A percentile compares a stretch with the other conserved stretches of the same genome.
phyloP scores from a whole-genome alignment of 2,329 filamentous ascomycete genomes.

The Nannizziopsis arthrosporioides region DNA sequence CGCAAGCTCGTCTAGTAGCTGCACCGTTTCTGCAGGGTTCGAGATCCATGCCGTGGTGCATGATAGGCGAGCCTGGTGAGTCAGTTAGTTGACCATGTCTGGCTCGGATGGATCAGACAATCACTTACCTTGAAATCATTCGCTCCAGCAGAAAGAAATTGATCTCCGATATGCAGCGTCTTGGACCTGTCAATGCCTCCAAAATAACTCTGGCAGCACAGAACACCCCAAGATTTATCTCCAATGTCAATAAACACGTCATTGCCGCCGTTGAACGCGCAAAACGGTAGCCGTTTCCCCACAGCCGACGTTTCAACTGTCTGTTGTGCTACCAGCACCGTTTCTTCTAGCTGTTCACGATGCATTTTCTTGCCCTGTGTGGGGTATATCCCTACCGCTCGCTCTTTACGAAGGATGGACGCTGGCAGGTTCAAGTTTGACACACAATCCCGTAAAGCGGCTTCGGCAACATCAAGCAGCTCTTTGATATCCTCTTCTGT shows the following conservation, averaged over 20 bases:
- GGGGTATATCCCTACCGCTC: slow-evolving; percentile 68
- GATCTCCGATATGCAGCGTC: slow-evolving; percentile 87
- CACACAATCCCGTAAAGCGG: slow-evolving; percentile 69
- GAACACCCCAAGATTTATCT: slow-evolving; percentile 92
- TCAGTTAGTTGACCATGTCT: not conserved
- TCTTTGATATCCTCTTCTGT: slow-evolving; percentile 56
- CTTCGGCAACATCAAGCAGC: slow-evolving; percentile 82
- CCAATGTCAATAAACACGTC: slow-evolving; percentile 98
- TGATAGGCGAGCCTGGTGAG: slow-evolving; percentile 58
- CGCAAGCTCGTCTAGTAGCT: slow-evolving; percentile 71
- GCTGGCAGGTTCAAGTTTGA: slow-evolving; percentile 69
- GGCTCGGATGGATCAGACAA: not conserved
- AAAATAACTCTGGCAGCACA: slow-evolving; percentile 85
- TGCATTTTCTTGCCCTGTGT: slow-evolving; percentile 55
- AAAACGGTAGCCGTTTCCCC: slow-evolving; percentile 66
- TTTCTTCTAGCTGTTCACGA: slow-evolving; percentile 87
- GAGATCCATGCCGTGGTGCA: slow-evolving; percentile 97
- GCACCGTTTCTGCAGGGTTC: slow-evolving; percentile 79
- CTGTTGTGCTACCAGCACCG: slow-evolving; percentile 86
- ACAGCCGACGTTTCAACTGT: slow-evolving; percentile 71
- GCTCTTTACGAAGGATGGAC: slow-evolving; percentile 71
- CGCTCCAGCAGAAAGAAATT: slow-evolving; percentile 86
- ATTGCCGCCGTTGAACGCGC: slow-evolving; percentile 91
- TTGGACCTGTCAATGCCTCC: slow-evolving; percentile 61
- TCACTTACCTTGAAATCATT: slow-evolving; percentile 78